Percentiles rank a stretch among this genome's conserved stretches.
phyloP scores from a whole-genome alignment of 1,139 yeast species.

The Sugiyamaella pinicola region DNA sequence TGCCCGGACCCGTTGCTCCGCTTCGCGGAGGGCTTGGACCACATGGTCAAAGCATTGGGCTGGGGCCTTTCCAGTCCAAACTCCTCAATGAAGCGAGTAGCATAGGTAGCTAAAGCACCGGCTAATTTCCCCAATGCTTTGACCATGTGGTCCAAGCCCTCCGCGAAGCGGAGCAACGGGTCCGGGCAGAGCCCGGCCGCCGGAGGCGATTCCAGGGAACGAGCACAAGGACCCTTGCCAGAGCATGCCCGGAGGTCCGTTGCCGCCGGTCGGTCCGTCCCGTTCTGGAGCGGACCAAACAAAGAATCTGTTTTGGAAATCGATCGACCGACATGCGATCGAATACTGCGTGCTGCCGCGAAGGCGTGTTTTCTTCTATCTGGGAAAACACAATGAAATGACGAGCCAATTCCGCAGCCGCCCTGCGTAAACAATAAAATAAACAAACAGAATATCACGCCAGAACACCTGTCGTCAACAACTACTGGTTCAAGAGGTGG shows the following conservation, averaged over 20 bases:
- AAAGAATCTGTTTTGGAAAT: constrained; percentile 8
- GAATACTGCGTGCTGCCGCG: background rate
- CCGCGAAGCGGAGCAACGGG: too few species aligned
- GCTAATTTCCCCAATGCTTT: too few species aligned
- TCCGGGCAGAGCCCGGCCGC: too few species aligned
- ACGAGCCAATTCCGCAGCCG: background rate
- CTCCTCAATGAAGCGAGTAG: too few species aligned
- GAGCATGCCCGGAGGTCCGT: background rate
- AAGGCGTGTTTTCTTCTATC: background rate
- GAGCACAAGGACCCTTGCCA: background rate
- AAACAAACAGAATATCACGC: background rate
- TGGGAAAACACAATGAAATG: too few species aligned
- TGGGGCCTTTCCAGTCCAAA: too few species aligned
- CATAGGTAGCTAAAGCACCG: too few species aligned
- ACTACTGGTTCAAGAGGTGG: background rate
- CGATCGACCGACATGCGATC: background rate
- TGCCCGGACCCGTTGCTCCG: constrained; percentile 6
- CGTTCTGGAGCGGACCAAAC: constrained; percentile 8
- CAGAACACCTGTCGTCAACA: background rate
- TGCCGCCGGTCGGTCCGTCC: background rate
- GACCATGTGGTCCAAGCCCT: too few species aligned
- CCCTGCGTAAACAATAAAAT: background rate
- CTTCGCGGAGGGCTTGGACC: background rate
- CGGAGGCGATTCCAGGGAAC: background rate
- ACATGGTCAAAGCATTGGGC: background rate